Evolutionary conservation across 768 basidiomycete species (phyloP), one percentile per base, ranked within the genome.

Genomic region (Neoboletus magnificus): DNA sequence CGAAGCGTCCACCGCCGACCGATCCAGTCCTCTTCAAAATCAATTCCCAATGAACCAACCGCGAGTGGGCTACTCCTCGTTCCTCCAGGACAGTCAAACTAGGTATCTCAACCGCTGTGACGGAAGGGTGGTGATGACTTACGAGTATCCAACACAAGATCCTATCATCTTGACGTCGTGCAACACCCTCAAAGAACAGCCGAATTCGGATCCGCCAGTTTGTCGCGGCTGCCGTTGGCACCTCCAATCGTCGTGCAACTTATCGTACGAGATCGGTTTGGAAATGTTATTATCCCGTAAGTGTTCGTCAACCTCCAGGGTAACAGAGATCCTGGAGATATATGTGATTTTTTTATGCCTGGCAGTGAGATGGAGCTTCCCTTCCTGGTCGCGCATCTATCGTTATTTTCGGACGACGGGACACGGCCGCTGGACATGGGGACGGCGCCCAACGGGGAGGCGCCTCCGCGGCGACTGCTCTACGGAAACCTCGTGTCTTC

Each of bases 401-500:
- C 90, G 4, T 71, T 96, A 32, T 85, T 81, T 66, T 82, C 83
- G 29, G 85, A 77, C 23, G 87, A 91, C 57, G 92, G 90, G 16
- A 63, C 72, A 46, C 78, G 77, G 25, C 69, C 82, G 20, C 67
- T 91, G 68, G 86, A 91, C 61, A 79, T 83, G 73, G 82, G 82
- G n/a, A 78, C 82, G 23, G 77, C 79, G 7, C 79, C 82, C 20
- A 66, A 58, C 30, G 65, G 66, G 60, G 74, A 77, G 55, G 71
- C 75, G 54, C 67, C 77, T 48, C 69, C 82, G 27, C 80, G 81
- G 48, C 80, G 85, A 37, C 74, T 90, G 59, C 76, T 96, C 29
- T 92, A 94, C 67, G 93, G 93, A 45, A 91, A 87, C 58, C 76
- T 95, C 29, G 91, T 95, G 27, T 85, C 93, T 16, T 86, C 89